A percentile compares a stretch with the other conserved stretches of the same genome.
Conservation (phyloP, 495 filamentous ascomycete genomes). For the Margaritispora aquatica region DNA sequence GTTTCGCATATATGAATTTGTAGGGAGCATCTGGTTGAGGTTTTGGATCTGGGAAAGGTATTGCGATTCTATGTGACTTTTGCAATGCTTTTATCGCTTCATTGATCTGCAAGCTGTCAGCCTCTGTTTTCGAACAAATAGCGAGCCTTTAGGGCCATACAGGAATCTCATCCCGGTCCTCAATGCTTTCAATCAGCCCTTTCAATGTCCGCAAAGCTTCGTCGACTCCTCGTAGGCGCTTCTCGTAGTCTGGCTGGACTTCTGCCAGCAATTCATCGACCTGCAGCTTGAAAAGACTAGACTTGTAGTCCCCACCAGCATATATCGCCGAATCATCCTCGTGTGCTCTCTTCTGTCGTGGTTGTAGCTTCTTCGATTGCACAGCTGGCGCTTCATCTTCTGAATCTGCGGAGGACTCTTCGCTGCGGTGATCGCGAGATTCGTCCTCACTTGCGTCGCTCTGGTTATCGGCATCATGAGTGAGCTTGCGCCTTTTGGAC, state of each 20-base stretch:
- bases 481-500: slow-evolving; percentile 44
- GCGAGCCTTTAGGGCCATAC: slow-evolving; percentile 30
- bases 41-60: slow-evolving; percentile 77
- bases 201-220: slow-evolving; percentile 67
- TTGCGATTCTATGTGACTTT: slow-evolving; percentile 53
- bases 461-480: background rate
- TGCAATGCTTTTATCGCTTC: slow-evolving; percentile 65
- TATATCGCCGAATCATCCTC: slow-evolving; percentile 18
- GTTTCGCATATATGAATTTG: slow-evolving; percentile 69
- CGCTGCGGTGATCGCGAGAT: background rate
- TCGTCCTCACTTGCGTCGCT: background rate
- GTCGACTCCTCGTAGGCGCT: slow-evolving; percentile 57
- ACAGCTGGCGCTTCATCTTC: background rate
- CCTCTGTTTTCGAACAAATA: slow-evolving; percentile 1
- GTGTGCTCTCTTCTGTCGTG: slow-evolving; percentile 1
- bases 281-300: slow-evolving; percentile 79
- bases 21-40: slow-evolving; percentile 71
- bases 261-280: slow-evolving; percentile 74
- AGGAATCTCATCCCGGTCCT: slow-evolving; percentile 43
- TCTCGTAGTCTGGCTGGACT: slow-evolving; percentile 61
- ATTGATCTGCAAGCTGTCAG: slow-evolving; percentile 37
- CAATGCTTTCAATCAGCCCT: slow-evolving; percentile 63
- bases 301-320: slow-evolving; percentile 42
- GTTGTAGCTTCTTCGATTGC: background rate
- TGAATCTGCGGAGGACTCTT: background rate